Conservation (phyloP, 768 basidiomycete species). For the Amanita jacksonii region DNA sequence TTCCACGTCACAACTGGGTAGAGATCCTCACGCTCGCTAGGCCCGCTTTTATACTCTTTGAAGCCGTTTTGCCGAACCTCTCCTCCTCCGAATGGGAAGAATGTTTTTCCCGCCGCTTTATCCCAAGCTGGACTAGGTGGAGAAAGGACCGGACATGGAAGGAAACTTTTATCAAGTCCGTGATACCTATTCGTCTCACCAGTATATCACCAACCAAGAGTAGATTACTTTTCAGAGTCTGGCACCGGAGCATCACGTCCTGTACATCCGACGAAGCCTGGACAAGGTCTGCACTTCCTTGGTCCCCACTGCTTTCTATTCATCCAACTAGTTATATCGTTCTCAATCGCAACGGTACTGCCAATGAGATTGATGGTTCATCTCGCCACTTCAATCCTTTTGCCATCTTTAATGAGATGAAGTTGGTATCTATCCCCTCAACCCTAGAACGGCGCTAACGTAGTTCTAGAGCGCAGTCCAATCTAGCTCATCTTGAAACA, state of each 20-base stretch:
- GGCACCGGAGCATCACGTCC: constrained; percentile 58
- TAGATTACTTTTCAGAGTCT: constrained; percentile 54
- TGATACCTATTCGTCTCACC: constrained; percentile 10
- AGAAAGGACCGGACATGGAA: constrained; percentile 58
- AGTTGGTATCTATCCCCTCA: constrained; percentile 33
- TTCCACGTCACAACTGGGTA: constrained; percentile 75
- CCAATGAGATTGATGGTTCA: constrained; percentile 58
- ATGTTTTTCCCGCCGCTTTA: constrained; percentile 58
- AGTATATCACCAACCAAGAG: constrained; percentile 10
- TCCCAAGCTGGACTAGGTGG: constrained; percentile 70
- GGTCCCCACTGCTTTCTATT: constrained; percentile 3
- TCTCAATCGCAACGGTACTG: constrained; percentile 66
- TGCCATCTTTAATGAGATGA: constrained; percentile 64
- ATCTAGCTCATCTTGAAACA: constrained; percentile 59
- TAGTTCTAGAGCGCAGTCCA: constrained; percentile 49
- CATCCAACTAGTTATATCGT: constrained; percentile 50
- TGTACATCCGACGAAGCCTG: constrained; percentile 77
- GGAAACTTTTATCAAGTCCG: constrained; percentile 56
- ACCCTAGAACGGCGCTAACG: neutral
- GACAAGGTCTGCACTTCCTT: constrained; percentile 50
- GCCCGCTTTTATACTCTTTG: constrained; percentile 55
- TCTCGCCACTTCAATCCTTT: constrained; percentile 64
- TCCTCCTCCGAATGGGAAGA: constrained; percentile 65
- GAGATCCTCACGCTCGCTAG: constrained; percentile 59
- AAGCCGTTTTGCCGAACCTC: constrained; percentile 61